Evolutionary conservation across 2,329 filamentous ascomycete genomes (phyloP), one percentile per base, ranked within the genome.

Genomic region (Xylariaceae sp.): DNA sequence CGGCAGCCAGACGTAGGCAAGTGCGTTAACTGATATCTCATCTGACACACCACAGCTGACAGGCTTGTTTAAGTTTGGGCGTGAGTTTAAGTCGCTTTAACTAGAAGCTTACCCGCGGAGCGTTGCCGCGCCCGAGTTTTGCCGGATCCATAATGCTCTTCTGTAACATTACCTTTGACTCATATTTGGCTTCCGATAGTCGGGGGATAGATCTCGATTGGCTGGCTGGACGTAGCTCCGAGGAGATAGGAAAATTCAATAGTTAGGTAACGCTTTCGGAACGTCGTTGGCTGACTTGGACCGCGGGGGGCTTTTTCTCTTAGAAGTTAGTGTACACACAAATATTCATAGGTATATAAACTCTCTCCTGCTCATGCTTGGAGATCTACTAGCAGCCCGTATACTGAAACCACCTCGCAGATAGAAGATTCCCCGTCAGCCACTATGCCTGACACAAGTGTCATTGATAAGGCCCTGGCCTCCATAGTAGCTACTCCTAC

Each of bases 381-480:
- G 32, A 37, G 14, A 3, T 37, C 14, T 3, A 3, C 12, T 7
- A 37, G 14, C 32, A 37, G 32, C 12, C 32, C 32, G 12, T 37
- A 14, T 12, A 16, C 14, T 12, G 32, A 7, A 16, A 37, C 12
- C 5, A 7, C 12, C 14, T 37, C 14, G 5, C 32, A 7, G 7
- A 12, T 37, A 16, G 3, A 16, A 37, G 12, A 3, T 37, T 10
- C 7, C 32, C 32, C 12, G 5, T 10, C 32, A 3, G 12, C 10
- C 37, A 44, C 21, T 29, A 61, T 61, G 59, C 26, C 59, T 3
- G 42, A 50, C 45, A 40, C 57, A 20, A 26, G 54, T 20, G 42
- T 56, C 16, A 66, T 73, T n/a, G 62, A 72, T n/a, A 64, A 55
- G n/a, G 64, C 69, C 14, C 50, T 73, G 26, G 61, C 62, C 32